Evolutionary conservation across 2,329 filamentous ascomycete species (phyloP), one percentile per base, ranked within the genome.

Genomic region (Fusarium gaditjirri): DNA sequence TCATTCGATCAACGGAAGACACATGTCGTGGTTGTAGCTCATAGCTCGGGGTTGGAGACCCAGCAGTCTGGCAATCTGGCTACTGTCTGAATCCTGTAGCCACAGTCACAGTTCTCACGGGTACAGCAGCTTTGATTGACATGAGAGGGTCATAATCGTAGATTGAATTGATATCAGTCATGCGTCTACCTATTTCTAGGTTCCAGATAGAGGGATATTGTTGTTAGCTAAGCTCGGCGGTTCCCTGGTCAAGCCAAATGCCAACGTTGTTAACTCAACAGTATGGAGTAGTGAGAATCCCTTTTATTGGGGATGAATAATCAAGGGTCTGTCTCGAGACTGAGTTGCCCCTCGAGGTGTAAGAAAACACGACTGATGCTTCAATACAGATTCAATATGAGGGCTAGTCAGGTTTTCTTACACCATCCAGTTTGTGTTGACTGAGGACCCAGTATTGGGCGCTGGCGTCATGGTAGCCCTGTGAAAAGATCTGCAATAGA

Each of bases 11-110:
- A 50, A 65, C 58, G 55, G 54, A 52, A 52, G 49, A 42, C 56
- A 64, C 59, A 57, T 70, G 56, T 71, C 56, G 58, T 52, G 68
- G 39, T 67, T 55, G 56, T 50, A 62, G 55, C 65, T 61, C 65
- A 65, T 58, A 54, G 66, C 66, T 68, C 50, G 47, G 57, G 47
- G 31, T 53, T 53, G 43, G 44, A 61, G 58, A 74, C 61, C 72
- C 75, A 61, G 62, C 55, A 64, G 63, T 55, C 65, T 65, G 69
- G 75, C 52, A 67, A 62, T 59, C 58, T 39, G 41, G 46, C 49
- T 46, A 31, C 42, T 42, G 25, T n/a, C 14, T 35, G 25, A 54
- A 60, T 39, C 29, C 25, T 61, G 46, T 25, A 43, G 41, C 58
- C 44, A 65, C 39, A 29, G 44, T 36, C 16, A 41, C 52, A 33